Evolutionary conservation across 1,139 yeast species (phyloP).

Genomic region (Debaryomyces robertsiae): DNA sequence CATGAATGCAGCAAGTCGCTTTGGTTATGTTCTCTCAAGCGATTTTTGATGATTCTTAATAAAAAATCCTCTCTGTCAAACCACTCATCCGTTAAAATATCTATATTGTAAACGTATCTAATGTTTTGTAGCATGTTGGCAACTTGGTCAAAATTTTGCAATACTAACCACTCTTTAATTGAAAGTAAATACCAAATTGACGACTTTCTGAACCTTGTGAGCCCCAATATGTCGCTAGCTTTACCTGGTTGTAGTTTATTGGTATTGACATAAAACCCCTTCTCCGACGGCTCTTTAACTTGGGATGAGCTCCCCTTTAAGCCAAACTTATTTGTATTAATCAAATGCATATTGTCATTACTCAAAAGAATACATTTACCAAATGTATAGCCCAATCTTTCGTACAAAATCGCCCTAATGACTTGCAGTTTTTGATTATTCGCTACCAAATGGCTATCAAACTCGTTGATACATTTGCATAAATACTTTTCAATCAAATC

Average conservation of each 20-base stretch:
- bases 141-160: slow-evolving; percentile 32
- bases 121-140: slow-evolving; percentile 29
- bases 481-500: slow-evolving; percentile 50
- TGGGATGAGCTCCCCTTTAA: slow-evolving; percentile 2
- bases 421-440: slow-evolving; percentile 38
- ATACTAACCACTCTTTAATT: slow-evolving; percentile 66
- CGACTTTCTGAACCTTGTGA: slow-evolving; percentile 69
- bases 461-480: slow-evolving; percentile 42
- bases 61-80: slow-evolving; percentile 37
- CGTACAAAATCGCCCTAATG: slow-evolving; percentile 45
- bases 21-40: slow-evolving; percentile 13
- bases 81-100: slow-evolving; percentile 31
- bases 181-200: slow-evolving; percentile 80
- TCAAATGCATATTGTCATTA: slow-evolving; percentile 17
- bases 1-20: background rate
- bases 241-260: slow-evolving; percentile 39
- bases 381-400: slow-evolving; percentile 42
- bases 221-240: slow-evolving; percentile 46
- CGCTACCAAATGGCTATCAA: slow-evolving; percentile 39
- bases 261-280: slow-evolving; percentile 40
- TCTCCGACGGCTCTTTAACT: slow-evolving; percentile 20
- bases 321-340: slow-evolving; percentile 8
- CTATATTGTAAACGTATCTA: slow-evolving; percentile 24
- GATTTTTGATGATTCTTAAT: slow-evolving; percentile 33
- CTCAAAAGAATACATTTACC: slow-evolving; percentile 32